These are phyloP conservation scores for Xylaria sp. DNA, from an alignment of 2,329 filamentous ascomycete species.

Conservation along the genomic window DNA sequence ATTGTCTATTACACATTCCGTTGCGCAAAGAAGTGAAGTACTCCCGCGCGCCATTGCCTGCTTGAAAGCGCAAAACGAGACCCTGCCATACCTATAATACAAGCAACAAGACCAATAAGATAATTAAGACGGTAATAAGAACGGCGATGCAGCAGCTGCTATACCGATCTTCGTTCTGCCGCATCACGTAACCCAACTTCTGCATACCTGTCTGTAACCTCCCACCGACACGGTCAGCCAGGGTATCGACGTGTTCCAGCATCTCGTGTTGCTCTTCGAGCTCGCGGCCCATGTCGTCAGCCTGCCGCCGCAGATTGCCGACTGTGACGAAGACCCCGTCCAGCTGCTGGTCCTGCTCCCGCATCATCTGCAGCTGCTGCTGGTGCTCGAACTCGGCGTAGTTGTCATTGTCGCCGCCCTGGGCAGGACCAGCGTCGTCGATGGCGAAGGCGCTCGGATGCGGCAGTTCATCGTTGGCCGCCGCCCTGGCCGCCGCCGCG, in stretches of 20 bases:
- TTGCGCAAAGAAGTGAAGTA: conserved; percentile 21
- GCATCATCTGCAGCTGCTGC: conserved; percentile 90
- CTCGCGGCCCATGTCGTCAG: conserved; percentile 94
- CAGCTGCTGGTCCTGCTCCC: conserved; percentile 91
- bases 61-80: conserved; percentile 13
- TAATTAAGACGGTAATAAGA: conserved; percentile 86
- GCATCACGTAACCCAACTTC: conserved; percentile 85
- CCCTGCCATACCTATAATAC: conserved; percentile 57
- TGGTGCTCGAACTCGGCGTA: conserved; percentile 90
- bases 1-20: conserved; percentile 9
- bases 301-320: conserved; percentile 88
- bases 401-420: conserved; percentile 66
- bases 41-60: conserved; percentile 20
- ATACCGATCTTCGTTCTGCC: conserved; percentile 85
- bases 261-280: conserved; percentile 93
- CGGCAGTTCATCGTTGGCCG: conserved; percentile 58
- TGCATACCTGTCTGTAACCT: conserved; percentile 87
- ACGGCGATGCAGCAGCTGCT: conserved; percentile 93
- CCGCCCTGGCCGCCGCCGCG: conserved; percentile 47
- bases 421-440: conserved; percentile 57
- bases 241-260: conserved; percentile 83
- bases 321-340: conserved; percentile 95
- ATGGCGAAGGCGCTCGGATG: conserved; percentile 68
- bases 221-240: conserved; percentile 88
- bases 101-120: conserved; percentile 83